Conservation (phyloP, 495 filamentous ascomycete species). For the Xylaria longipes region DNA sequence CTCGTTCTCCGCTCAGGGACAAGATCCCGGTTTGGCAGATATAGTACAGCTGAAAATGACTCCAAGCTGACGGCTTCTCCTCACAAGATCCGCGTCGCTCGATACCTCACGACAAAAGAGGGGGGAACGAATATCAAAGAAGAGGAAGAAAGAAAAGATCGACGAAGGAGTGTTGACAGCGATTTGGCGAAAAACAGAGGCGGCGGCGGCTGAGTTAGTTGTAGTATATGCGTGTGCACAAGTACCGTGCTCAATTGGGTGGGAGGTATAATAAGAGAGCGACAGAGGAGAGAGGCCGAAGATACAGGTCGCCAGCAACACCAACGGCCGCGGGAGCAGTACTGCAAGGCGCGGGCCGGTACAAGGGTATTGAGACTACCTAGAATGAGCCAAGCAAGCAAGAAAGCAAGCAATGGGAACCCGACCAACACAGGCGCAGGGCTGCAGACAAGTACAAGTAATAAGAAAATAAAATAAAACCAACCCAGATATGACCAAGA, state of each 20-base stretch:
- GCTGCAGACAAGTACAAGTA: slow-evolving; percentile 13
- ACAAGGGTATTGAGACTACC: slow-evolving; percentile 27
- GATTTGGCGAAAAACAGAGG: slow-evolving; percentile 20
- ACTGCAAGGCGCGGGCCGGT: slow-evolving; percentile 39
- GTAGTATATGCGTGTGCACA: neutral
- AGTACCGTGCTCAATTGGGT: neutral
- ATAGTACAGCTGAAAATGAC: neutral
- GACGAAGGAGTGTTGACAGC: slow-evolving; percentile 17
- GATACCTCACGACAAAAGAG: neutral
- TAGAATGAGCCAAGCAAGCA: slow-evolving; percentile 10
- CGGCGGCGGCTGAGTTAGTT: slow-evolving; percentile 17
- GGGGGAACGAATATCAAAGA: slow-evolving; percentile 21
- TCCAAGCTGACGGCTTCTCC: neutral
- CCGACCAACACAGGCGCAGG: slow-evolving; percentile 2
- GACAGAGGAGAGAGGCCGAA: slow-evolving; percentile 13
- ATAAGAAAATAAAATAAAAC: slow-evolving; percentile 9
- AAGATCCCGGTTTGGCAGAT: slow-evolving; percentile 17
- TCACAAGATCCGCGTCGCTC: neutral
- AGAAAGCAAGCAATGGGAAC: neutral
- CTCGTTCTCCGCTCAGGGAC: slow-evolving; percentile 25
- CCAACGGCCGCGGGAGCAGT: slow-evolving; percentile 32
- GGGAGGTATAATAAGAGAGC: neutral
- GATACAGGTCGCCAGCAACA: slow-evolving; percentile 19
- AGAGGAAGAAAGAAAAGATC: slow-evolving; percentile 1
- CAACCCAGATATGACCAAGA: slow-evolving; percentile 6